Evolutionary conservation across 2,329 filamentous ascomycete species (phyloP).

Genomic region (Xylariaceae sp.): DNA sequence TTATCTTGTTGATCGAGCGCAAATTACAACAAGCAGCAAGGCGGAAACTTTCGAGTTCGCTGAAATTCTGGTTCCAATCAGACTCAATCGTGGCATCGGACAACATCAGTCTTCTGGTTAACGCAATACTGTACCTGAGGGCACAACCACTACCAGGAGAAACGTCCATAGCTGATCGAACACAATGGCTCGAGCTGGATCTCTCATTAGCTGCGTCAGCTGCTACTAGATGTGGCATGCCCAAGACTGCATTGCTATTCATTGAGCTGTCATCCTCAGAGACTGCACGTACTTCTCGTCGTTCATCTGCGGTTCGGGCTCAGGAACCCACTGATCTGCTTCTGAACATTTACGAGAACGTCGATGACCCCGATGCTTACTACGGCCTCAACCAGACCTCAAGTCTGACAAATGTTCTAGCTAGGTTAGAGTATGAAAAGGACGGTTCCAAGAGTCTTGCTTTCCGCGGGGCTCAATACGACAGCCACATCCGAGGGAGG

Average conservation of each 20-base stretch:
- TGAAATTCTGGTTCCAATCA: slow-evolving; percentile 60
- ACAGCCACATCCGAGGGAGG: slow-evolving; percentile 69
- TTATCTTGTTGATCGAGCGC: slow-evolving; percentile 68
- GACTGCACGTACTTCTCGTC: slow-evolving; percentile 53
- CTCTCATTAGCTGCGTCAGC: slow-evolving; percentile 65
- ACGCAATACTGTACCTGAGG: slow-evolving; percentile 81
- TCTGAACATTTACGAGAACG: slow-evolving; percentile 79
- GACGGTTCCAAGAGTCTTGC: slow-evolving; percentile 83
- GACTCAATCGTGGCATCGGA: slow-evolving; percentile 45
- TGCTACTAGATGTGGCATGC: slow-evolving; percentile 76
- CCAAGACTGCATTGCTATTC: slow-evolving; percentile 80
- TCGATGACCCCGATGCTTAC: slow-evolving; percentile 94
- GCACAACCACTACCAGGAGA: slow-evolving; percentile 74
- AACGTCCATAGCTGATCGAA: slow-evolving; percentile 70
- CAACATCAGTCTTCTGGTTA: slow-evolving; percentile 70
- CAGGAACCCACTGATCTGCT: slow-evolving; percentile 64
- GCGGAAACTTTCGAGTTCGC: slow-evolving; percentile 59
- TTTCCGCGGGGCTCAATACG: slow-evolving; percentile 86
- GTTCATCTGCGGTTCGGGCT: slow-evolving; percentile 57
- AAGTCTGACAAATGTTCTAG: slow-evolving; percentile 71
- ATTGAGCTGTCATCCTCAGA: slow-evolving; percentile 62
- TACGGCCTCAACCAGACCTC: slow-evolving; percentile 82
- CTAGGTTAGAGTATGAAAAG: slow-evolving; percentile 82
- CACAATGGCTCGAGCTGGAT: slow-evolving; percentile 83
- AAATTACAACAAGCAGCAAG: slow-evolving; percentile 58